These are phyloP conservation scores for Microbotryum saponariae DNA, from an alignment of 1,284 basidiomycete species.

Conservation along the genomic window DNA sequence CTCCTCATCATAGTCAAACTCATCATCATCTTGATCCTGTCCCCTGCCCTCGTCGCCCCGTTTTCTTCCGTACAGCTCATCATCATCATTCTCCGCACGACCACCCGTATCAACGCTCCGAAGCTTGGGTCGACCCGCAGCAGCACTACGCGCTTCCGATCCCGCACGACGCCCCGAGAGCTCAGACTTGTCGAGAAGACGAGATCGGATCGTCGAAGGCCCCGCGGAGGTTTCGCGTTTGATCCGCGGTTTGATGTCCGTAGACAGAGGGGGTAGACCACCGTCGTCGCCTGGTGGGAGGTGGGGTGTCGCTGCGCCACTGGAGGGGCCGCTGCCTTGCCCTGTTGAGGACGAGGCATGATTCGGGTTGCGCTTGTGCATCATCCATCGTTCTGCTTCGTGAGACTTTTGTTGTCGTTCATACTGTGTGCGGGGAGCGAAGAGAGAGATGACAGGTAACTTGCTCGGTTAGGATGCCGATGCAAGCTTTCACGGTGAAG, in stretches of 20 bases:
- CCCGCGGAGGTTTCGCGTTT: neutral
- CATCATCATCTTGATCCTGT: slow-evolving; percentile 49
- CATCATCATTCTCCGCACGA: slow-evolving; percentile 51
- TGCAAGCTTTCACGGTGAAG: neutral
- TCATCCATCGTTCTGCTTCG: slow-evolving; percentile 60
- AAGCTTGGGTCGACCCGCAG: slow-evolving; percentile 5
- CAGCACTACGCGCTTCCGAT: neutral
- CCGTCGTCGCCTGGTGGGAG: slow-evolving; percentile 39
- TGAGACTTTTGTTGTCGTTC: slow-evolving; percentile 52
- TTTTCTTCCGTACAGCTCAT: slow-evolving; percentile 12
- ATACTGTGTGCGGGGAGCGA: slow-evolving; percentile 7
- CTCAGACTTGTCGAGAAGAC: slow-evolving; percentile 21
- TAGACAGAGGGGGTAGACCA: too few species aligned
- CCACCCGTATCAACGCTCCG: slow-evolving; percentile 22
- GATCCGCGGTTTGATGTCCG: too few species aligned
- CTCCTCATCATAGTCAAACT: slow-evolving; percentile 72
- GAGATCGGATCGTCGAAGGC: slow-evolving; percentile 16
- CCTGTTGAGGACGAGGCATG: neutral
- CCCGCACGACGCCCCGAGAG: slow-evolving; percentile 43
- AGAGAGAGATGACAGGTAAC: neutral
- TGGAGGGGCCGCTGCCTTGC: slow-evolving; percentile 42
- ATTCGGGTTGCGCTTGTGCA: slow-evolving; percentile 45
- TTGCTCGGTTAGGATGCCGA: too few species aligned
- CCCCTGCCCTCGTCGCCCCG: slow-evolving; percentile 18
- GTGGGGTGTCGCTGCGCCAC: slow-evolving; percentile 48